A percentile compares a stretch with the other conserved stretches of the same genome.
Conservation (phyloP, 1,139 yeast genomes). For the Kurtzmaniella quercitrusa region DNA sequence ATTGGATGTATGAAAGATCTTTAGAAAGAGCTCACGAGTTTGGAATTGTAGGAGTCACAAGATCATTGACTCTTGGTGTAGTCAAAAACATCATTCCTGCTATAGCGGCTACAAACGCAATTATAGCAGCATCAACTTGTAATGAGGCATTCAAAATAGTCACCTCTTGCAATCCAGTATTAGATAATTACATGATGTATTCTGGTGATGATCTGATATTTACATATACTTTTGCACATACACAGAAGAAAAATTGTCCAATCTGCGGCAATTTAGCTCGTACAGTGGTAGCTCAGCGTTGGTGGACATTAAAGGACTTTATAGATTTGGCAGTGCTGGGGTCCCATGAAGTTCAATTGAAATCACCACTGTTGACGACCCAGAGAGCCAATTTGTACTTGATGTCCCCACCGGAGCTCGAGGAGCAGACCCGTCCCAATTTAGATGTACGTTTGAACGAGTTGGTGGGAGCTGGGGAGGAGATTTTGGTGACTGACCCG, state of each 20-base stretch:
- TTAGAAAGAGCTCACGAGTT: constrained; percentile 56
- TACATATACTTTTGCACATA: constrained; percentile 66
- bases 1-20: constrained; percentile 60
- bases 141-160: constrained; percentile 81
- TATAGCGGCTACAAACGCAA: constrained; percentile 90
- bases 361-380: constrained; percentile 49
- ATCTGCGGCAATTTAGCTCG: constrained; percentile 62
- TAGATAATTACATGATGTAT: constrained; percentile 84
- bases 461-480: constrained; percentile 43
- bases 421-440: constrained; percentile 46
- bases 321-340: constrained; percentile 30
- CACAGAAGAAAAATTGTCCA: constrained; percentile 59
- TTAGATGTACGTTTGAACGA: constrained; percentile 29
- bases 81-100: constrained; percentile 93
- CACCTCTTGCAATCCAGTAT: constrained; percentile 61
- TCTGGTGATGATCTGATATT: constrained; percentile 76
- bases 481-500: constrained; percentile 56
- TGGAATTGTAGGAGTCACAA: constrained; percentile 70
- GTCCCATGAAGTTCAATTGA: constrained; percentile 38
- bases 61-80: constrained; percentile 74
- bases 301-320: constrained; percentile 47
- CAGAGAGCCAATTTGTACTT: constrained; percentile 42
- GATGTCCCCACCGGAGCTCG: constrained; percentile 48
- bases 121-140: constrained; percentile 88
- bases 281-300: constrained; percentile 23